These are phyloP conservation scores for Pichia eremophila DNA, from an alignment of 805 yeast species.

Conservation along the genomic window DNA sequence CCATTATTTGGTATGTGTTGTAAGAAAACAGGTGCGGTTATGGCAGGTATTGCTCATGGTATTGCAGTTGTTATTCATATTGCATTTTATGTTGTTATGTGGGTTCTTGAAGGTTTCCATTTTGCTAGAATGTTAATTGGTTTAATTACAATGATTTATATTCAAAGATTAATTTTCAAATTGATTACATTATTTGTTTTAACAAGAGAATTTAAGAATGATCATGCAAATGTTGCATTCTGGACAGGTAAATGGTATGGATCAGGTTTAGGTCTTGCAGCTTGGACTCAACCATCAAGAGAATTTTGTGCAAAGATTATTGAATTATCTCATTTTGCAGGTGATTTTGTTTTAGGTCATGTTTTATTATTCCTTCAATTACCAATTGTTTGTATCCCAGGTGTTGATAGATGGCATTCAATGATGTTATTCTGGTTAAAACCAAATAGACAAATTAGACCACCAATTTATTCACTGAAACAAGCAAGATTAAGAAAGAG, in stretches of 20 bases:
- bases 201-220: conserved; percentile 94
- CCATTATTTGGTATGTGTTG: conserved; percentile 92
- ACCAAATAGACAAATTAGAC: conserved; percentile 94
- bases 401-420: conserved; percentile 95
- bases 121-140: conserved; percentile 86
- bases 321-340: conserved; percentile 92
- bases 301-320: conserved; percentile 90
- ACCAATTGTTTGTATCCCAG: conserved; percentile 79
- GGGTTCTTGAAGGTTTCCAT: conserved; percentile 92
- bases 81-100: conserved; percentile 85
- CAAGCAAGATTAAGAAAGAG: conserved; percentile 95
- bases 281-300: conserved; percentile 92
- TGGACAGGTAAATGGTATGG: conserved; percentile 99
- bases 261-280: conserved; percentile 84
- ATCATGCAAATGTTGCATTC: conserved; percentile 94
- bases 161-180: conserved; percentile 84
- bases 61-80: conserved; percentile 83
- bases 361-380: conserved; percentile 76
- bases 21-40: conserved; percentile 91
- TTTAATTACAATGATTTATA: conserved; percentile 69
- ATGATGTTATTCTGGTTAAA: conserved; percentile 98
- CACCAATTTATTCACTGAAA: conserved; percentile 93
- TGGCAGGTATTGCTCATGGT: conserved; percentile 95
- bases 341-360: conserved; percentile 93
- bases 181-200: conserved; percentile 65